Evolutionary conservation across 371 early-diverging fungal genomes (phyloP), one percentile per base, ranked within the genome.

Genomic region (Dinochytrium kinnereticum): DNA sequence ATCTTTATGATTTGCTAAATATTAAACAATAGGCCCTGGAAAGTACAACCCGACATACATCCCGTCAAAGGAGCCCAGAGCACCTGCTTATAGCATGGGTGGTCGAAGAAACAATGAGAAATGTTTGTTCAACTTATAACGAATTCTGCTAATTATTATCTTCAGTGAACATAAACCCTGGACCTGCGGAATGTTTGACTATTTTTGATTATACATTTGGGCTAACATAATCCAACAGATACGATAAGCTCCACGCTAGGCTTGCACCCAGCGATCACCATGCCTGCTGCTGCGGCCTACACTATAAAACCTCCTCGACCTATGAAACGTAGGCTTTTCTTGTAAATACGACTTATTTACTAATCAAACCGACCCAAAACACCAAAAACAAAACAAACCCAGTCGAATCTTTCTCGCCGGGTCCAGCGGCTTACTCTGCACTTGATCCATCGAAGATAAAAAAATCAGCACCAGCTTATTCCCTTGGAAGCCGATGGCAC

Each of bases 1-100:
- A 1, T 21, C 34, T 28, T 30, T 30, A 3, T 28, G 24, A 28
- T 19, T 37, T 33, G 59, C 50, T 53, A 44, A 10, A 1, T 30
- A 26, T n/a, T 51, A 38, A 59, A 39, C 24, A 5, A 7, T 49
- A 84, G 85, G 85, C 28, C 85, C 85, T 13, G 85, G 85, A n/a
- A 84, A 84, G 71, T 84, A 84, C 70, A 82, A 84, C 72, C 85
- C 85, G 1, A 76, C 78, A 28, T 78, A 78, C 73, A 77, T 81
- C 30, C 80, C 85, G 3, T 69, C 81, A 1, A 80, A 82, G 59
- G 85, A 84, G 61, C 79, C 85, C 24, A 71, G 73, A 34, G 85
- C 85, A 31, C 85, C 85, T 26, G 85, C 85, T 10, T 84, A 84
- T 77, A 82, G 82, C 74, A 84, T 84, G 59, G 80, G 80, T n/a